phyloP scores from a whole-genome alignment of 1,139 yeast species.

The Citeromyces siamensis region DNA sequence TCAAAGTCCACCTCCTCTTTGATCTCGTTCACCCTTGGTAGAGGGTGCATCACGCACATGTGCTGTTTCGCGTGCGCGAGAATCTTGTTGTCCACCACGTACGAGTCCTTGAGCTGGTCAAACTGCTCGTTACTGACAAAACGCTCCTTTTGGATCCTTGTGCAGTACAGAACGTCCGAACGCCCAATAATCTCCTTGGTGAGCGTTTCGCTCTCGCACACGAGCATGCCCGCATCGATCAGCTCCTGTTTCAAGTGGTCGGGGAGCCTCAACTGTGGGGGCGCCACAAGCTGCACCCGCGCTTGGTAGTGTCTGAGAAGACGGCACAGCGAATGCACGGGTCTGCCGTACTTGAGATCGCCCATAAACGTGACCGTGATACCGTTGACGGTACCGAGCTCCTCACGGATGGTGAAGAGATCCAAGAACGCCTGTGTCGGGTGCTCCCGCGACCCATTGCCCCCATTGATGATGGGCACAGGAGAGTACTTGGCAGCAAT shows the following conservation, averaged over 20 bases:
- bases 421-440: constrained; percentile 98
- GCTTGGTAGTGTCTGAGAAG: constrained; percentile 88
- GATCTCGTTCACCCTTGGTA: constrained; percentile 94
- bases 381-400: constrained; percentile 96
- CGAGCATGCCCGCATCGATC: constrained; percentile 52
- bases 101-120: constrained; percentile 81
- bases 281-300: constrained; percentile 84
- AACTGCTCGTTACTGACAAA: constrained; percentile 67
- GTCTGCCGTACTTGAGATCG: constrained; percentile 95
- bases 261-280: constrained; percentile 81
- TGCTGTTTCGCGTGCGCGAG: constrained; percentile 91
- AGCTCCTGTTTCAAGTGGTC: constrained; percentile 56
- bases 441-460: constrained; percentile 95
- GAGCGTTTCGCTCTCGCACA: constrained; percentile 59
- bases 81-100: constrained; percentile 86
- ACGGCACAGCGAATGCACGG: constrained; percentile 93
- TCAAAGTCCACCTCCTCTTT: constrained; percentile 98
- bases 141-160: constrained; percentile 97
- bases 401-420: constrained; percentile 96
- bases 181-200: constrained; percentile 76
- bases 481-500: constrained; percentile 96
- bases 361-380: constrained; percentile 98
- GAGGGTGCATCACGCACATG: constrained; percentile 98
- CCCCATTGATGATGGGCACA: constrained; percentile 95
- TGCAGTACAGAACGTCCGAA: constrained; percentile 94